A percentile compares a stretch with the other conserved stretches of the same genome.
Conservation (phyloP, 2,329 filamentous ascomycete species). For the Plectosphaerella cucumerina region DNA sequence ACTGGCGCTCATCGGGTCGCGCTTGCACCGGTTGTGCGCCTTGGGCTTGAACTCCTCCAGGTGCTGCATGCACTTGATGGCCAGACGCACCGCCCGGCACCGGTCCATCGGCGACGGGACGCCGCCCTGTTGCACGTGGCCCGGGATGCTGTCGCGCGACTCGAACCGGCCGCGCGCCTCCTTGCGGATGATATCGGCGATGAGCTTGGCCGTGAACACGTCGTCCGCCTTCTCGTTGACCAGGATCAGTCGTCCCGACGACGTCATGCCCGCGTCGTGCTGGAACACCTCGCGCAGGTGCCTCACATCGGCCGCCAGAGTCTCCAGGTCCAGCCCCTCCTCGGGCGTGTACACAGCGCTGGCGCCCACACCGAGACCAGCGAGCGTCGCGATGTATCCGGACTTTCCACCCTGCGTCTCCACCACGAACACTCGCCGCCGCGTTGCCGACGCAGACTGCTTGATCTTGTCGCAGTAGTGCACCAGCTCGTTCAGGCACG, state of each 20-base stretch:
- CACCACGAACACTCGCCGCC: conserved; percentile 92
- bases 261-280: conserved; percentile 79
- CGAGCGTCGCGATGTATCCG: conserved; percentile 88
- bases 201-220: conserved; percentile 88
- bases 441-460: conserved; percentile 90
- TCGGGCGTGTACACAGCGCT: conserved; percentile 94
- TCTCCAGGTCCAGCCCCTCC: conserved; percentile 89
- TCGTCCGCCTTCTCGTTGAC: conserved; percentile 91
- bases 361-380: conserved; percentile 87
- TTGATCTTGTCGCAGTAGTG: conserved; percentile 97
- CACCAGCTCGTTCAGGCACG: conserved; percentile 91
- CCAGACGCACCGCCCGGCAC: conserved; percentile 83
- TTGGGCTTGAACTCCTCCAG: conserved; percentile 72
- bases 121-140: conserved; percentile 91
- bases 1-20: conserved; percentile 67
- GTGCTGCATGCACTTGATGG: conserved; percentile 91
- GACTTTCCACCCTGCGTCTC: conserved; percentile 95
- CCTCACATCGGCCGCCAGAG: conserved; percentile 85
- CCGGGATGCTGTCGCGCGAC: conserved; percentile 83
- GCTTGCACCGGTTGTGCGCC: conserved; percentile 61
- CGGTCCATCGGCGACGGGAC: conserved; percentile 95
- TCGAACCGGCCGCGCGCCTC: conserved; percentile 92
- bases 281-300: conserved; percentile 83
- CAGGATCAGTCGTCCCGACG: conserved; percentile 91
- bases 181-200: conserved; percentile 92